Conservation (phyloP, 2,329 filamentous ascomycete genomes). For the Dichotomopilus funicola region DNA sequence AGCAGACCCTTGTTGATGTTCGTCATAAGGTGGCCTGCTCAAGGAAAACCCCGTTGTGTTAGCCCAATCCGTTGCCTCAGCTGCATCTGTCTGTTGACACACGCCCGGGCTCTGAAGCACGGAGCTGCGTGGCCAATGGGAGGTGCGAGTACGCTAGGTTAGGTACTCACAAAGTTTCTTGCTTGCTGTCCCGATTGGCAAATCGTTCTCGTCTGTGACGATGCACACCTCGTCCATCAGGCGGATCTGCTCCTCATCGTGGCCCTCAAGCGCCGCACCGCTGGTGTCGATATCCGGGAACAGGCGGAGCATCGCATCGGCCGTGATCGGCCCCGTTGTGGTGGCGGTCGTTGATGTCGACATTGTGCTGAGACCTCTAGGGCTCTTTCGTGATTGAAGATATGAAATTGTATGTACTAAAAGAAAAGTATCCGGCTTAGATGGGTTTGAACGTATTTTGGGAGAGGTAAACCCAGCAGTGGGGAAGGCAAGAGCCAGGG, state of each 20-base stretch:
- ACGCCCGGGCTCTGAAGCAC: too few species aligned
- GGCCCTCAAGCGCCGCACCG: slow-evolving; percentile 73
- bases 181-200: slow-evolving; percentile 90
- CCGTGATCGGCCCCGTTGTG: slow-evolving; percentile 61
- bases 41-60: too few species aligned
- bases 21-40: slow-evolving; percentile 87
- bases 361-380: slow-evolving; percentile 18
- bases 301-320: slow-evolving; percentile 76
- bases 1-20: slow-evolving; percentile 96
- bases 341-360: slow-evolving; percentile 41
- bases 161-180: slow-evolving; percentile 83
- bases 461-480: too few species aligned
- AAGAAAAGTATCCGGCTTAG: too few species aligned
- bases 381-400: too few species aligned
- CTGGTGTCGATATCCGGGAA: slow-evolving; percentile 77
- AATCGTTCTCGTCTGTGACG: slow-evolving; percentile 85
- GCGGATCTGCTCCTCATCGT: slow-evolving; percentile 95
- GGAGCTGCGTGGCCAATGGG: too few species aligned
- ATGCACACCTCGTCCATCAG: slow-evolving; percentile 99
- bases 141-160: neutral
- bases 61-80: too few species aligned
- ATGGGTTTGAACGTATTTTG: too few species aligned
- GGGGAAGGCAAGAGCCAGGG: neutral
- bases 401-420: too few species aligned
- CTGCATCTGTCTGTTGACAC: too few species aligned